These are phyloP conservation scores for Aspergillus indologenus DNA, from an alignment of 495 filamentous ascomycete species.

Conservation along the genomic window DNA sequence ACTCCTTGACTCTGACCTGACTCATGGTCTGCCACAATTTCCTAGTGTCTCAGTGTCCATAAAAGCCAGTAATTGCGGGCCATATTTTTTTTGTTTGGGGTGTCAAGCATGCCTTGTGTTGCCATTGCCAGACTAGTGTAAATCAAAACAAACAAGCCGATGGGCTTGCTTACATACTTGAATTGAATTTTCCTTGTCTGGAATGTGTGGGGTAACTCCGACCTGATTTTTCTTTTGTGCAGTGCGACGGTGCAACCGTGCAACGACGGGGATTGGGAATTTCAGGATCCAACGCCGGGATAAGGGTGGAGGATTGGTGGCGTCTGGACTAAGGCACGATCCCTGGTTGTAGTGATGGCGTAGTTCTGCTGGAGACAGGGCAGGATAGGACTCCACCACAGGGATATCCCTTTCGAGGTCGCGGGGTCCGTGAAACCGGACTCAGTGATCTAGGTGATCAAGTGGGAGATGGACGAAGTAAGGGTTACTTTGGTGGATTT, in stretches of 20 bases:
- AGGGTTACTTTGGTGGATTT: too few relatives aligned
- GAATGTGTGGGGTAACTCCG: background rate
- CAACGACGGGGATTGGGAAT: background rate
- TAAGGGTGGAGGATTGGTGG: too few relatives aligned
- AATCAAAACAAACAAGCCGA: constrained; percentile 2
- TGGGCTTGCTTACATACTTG: background rate
- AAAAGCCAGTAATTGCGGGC: too few relatives aligned
- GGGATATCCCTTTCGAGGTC: background rate
- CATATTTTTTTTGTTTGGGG: too few relatives aligned
- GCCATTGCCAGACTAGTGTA: background rate
- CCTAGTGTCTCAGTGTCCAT: background rate
- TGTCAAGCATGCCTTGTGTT: background rate
- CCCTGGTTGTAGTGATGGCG: too few relatives aligned
- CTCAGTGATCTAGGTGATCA: too few relatives aligned
- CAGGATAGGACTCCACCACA: background rate
- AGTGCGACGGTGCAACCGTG: background rate
- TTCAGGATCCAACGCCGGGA: background rate
- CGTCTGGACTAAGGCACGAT: background rate
- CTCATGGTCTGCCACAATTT: constrained; percentile 1
- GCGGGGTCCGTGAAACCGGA: too few relatives aligned
- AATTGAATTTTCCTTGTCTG: background rate
- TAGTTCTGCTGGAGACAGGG: background rate
- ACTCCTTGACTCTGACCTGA: background rate
- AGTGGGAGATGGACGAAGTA: too few relatives aligned
- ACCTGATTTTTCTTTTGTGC: background rate